A percentile compares a stretch with the other conserved stretches of the same genome.
Conservation (phyloP, 2,329 filamentous ascomycete genomes). For the Coniochaeta prunicola region DNA sequence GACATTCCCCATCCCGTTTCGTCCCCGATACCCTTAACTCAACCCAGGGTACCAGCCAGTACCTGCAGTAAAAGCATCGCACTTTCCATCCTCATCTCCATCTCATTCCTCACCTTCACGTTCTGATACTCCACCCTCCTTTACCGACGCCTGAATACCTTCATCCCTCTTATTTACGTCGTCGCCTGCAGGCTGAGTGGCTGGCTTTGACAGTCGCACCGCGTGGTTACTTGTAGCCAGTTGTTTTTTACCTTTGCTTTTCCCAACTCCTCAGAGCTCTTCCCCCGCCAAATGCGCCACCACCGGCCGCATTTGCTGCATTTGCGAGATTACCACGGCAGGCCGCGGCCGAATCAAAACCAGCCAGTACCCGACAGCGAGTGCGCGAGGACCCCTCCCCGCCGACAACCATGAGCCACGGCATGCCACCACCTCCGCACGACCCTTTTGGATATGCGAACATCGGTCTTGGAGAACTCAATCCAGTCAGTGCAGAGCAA, state of each 20-base stretch:
- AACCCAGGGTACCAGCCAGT: no score
- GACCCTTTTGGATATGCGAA: neutral
- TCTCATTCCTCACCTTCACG: neutral
- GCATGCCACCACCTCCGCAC: neutral
- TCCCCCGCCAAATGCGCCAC: constrained; percentile 1
- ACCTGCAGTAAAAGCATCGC: neutral
- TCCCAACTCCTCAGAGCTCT: neutral
- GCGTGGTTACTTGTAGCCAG: neutral
- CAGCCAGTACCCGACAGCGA: neutral
- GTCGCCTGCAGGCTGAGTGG: neutral
- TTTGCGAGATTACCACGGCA: neutral
- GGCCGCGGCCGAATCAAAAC: neutral
- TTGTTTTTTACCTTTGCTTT: neutral
- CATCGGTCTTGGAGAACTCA: neutral
- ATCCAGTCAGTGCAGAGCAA: constrained; percentile 1
- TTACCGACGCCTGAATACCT: neutral
- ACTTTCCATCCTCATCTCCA: neutral
- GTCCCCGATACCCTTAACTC: no score
- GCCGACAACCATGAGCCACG: constrained; percentile 1
- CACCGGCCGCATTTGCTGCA: neutral
- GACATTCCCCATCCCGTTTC: neutral
- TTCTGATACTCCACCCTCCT: neutral
- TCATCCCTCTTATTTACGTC: neutral
- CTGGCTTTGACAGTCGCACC: neutral
- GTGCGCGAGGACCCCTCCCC: neutral